Evolutionary conservation across 257 asterid species (phyloP), one percentile per base, ranked within the genome.

Genomic region (Ligustrum vulgare): DNA sequence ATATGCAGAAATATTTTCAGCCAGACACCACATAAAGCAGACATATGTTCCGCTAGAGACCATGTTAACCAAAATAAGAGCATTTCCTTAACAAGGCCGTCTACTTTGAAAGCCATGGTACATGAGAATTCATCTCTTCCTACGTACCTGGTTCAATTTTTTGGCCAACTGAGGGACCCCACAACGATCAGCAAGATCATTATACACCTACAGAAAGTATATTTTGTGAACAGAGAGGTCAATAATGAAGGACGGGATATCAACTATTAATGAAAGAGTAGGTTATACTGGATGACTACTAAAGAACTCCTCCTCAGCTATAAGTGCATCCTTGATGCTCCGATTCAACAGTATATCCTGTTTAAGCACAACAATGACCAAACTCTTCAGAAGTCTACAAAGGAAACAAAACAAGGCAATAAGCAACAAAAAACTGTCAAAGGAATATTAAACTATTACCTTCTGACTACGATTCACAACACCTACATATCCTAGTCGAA

Each of bases 401-500:
- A 28, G 1, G 31, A 22, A 22, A 58, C 28, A n/a, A 22, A 22
- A 58, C 28, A 7, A 58, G 13, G 31, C 32, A n/a, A 13, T 47
- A 15, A 58, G 12, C 65, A 22, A 25, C 60, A 64, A 43, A 23
- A 36, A 60, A 36, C 43, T 35, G n/a, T 51, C 43, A 13, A 28
- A 72, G 20, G 45, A 34, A 18, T 64, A 62, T 41, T 2, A 51
- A 31, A 72, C 31, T 10, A 63, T 69, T 84, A 92, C 98, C 98
- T 90, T 93, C 78, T 93, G 97, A 75, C 93, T 87, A 43, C 97
- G 97, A 82, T 93, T 93, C 72, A 93, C 97, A 66, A 93, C 92
- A 39, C 98, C 97, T 23, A 93, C 87, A 76, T 93, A 93, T 70
- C 98, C 98, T 79, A 93, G 95, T 71, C 90, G 88, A 78, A 93